These are phyloP conservation scores for Colletotrichum musicola DNA, from an alignment of 2,329 filamentous ascomycete genomes.

Conservation along the genomic window DNA sequence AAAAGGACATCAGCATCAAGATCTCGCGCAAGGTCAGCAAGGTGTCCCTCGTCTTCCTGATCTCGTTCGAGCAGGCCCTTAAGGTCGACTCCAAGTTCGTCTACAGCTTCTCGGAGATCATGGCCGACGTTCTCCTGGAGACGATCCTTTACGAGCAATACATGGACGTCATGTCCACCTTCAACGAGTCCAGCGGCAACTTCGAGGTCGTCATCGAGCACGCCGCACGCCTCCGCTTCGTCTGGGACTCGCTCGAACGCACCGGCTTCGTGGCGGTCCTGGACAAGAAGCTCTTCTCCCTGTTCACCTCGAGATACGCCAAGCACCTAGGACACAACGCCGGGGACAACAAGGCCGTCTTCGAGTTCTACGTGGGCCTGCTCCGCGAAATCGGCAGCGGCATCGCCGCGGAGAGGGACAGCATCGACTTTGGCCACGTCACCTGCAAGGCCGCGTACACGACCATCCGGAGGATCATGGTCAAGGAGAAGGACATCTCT, in stretches of 20 bases:
- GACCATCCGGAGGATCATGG: constrained; percentile 45
- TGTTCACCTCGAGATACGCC: constrained; percentile 52
- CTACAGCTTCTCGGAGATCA: constrained; percentile 56
- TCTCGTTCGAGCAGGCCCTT: constrained; percentile 57
- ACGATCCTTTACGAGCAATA: constrained; percentile 54
- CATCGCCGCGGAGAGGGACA: constrained; percentile 44
- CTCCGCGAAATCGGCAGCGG: constrained; percentile 53
- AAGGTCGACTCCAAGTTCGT: constrained; percentile 47
- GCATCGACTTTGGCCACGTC: constrained; percentile 53
- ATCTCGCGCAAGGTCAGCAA: constrained; percentile 51
- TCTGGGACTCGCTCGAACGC: constrained; percentile 48
- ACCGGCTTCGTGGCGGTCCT: constrained; percentile 53
- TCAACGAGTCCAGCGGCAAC: constrained; percentile 41
- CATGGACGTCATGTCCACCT: constrained; percentile 43
- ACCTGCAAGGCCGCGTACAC: constrained; percentile 50
- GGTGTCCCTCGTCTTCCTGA: constrained; percentile 58
- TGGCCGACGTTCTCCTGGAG: constrained; percentile 53
- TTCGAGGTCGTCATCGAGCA: constrained; percentile 52
- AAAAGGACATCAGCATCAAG: constrained; percentile 50
- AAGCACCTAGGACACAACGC: constrained; percentile 42
- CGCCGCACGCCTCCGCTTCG: constrained; percentile 53
- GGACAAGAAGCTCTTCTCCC: constrained; percentile 53
- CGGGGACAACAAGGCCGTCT: constrained; percentile 46
- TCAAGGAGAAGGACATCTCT: constrained; percentile 53
- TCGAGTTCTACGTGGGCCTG: constrained; percentile 56